Conservation (phyloP, 2,329 filamentous ascomycete genomes). For the Monosporascus cannonballus region DNA sequence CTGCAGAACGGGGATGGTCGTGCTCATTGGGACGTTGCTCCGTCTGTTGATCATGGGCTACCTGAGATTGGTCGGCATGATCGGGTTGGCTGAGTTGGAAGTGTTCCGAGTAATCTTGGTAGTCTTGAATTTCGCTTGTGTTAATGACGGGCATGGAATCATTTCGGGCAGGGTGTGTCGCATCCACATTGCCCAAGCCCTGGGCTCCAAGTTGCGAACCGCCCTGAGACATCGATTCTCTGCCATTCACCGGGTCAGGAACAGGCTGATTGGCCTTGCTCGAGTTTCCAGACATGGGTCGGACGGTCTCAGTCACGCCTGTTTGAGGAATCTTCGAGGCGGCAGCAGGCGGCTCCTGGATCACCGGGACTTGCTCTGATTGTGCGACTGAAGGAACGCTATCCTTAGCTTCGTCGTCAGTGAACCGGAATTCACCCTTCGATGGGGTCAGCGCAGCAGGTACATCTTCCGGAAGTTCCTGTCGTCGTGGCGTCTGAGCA, state of each 20-base stretch:
- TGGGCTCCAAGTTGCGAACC: conserved; percentile 6
- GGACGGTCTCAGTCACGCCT: conserved; percentile 12
- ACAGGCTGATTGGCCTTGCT: conserved; percentile 11
- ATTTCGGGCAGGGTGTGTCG: conserved; percentile 27
- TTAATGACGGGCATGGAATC: conserved; percentile 27
- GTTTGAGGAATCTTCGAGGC: conserved; percentile 20
- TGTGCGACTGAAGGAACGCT: conserved; percentile 11
- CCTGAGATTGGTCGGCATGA: conserved; percentile 24
- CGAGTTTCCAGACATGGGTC: conserved; percentile 18
- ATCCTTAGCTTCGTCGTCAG: conserved; percentile 22
- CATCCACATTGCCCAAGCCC: conserved; percentile 17
- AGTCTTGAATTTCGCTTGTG: conserved; percentile 13
- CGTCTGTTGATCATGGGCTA: conserved; percentile 9
- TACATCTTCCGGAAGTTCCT: conserved; percentile 6
- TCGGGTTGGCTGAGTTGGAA: conserved; percentile 22
- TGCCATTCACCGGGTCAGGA: conserved; percentile 11
- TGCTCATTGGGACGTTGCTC: conserved; percentile 15
- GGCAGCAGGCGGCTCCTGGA: conserved; percentile 32
- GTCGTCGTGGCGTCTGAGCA: conserved; percentile 13
- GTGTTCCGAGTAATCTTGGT: conserved; percentile 18
- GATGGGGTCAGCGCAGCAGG: conserved; percentile 7
- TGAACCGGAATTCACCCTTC: conserved; percentile 30
- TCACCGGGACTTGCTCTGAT: conserved; percentile 25
- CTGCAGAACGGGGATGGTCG: conserved; percentile 23
- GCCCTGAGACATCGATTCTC: conserved; percentile 13